These are phyloP conservation scores for Chrysanthemum lavandulifolium DNA, from an alignment of 129 eudicot genomes.

Conservation along the genomic window DNA sequence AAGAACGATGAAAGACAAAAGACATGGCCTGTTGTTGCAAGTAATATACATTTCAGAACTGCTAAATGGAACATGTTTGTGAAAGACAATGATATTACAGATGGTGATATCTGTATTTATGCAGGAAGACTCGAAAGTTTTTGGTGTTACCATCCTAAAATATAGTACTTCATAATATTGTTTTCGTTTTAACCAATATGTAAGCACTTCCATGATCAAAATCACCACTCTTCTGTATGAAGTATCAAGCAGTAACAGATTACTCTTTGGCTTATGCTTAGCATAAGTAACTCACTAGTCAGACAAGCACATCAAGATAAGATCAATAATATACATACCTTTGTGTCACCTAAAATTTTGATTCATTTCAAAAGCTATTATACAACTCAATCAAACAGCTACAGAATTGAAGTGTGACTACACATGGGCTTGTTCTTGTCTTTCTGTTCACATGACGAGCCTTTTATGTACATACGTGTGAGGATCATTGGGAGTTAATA, in stretches of 20 bases:
- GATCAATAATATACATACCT: slow-evolving; percentile 8
- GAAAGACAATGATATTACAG: slow-evolving; percentile 24
- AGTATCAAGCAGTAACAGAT: background rate
- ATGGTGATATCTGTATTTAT: slow-evolving; percentile 24
- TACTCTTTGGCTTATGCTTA: slow-evolving; percentile 12
- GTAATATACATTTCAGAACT: background rate
- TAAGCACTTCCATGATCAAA: background rate
- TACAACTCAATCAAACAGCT: slow-evolving; percentile 34
- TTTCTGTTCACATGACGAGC: slow-evolving; percentile 10
- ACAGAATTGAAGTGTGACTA: slow-evolving; percentile 25
- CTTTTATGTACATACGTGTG: slow-evolving; percentile 28
- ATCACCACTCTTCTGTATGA: slow-evolving; percentile 1
- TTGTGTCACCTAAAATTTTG: slow-evolving; percentile 13
- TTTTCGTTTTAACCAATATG: background rate
- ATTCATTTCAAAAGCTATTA: slow-evolving; percentile 25
- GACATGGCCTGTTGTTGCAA: slow-evolving; percentile 11
- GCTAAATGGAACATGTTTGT: slow-evolving; percentile 26
- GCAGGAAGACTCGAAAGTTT: background rate
- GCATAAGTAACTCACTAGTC: background rate
- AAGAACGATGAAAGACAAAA: slow-evolving; percentile 4
- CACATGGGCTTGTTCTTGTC: slow-evolving; percentile 19
- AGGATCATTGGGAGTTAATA: slow-evolving; percentile 50
- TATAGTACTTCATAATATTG: background rate
- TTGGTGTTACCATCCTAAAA: slow-evolving; percentile 17
- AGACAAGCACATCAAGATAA: slow-evolving; percentile 17